phyloP scores from a whole-genome alignment of 768 basidiomycete genomes.

The Boletales sp. region DNA sequence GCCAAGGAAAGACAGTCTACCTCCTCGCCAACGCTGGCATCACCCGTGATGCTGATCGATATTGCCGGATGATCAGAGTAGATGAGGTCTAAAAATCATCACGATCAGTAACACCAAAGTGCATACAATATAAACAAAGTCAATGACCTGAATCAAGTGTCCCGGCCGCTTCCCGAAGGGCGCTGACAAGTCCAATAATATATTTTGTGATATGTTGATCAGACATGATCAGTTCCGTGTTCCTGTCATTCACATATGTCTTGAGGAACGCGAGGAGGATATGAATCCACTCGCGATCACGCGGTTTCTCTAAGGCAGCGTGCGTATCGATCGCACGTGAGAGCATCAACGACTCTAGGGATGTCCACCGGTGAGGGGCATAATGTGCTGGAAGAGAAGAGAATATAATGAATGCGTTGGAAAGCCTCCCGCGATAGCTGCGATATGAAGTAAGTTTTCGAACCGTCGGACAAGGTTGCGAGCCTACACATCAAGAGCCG shows the following conservation, averaged over 20 bases:
- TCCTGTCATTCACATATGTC: slow-evolving; percentile 55
- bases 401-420: slow-evolving; percentile 65
- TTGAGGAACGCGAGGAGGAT: slow-evolving; percentile 74
- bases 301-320: slow-evolving; percentile 48
- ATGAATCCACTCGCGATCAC: slow-evolving; percentile 78
- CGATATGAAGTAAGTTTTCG: slow-evolving; percentile 9
- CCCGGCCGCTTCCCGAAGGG: slow-evolving; percentile 46
- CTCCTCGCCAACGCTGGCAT: slow-evolving; percentile 50
- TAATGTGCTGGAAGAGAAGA: slow-evolving; percentile 84
- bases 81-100: slow-evolving; percentile 49
- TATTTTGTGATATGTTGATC: slow-evolving; percentile 50
- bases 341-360: slow-evolving; percentile 76
- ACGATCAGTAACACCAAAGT: slow-evolving; percentile 8
- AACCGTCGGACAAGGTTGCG: not conserved
- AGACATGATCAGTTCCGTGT: slow-evolving; percentile 50
- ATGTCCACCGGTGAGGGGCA: slow-evolving; percentile 76
- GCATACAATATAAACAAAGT: not conserved
- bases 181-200: slow-evolving; percentile 46
- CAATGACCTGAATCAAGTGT: slow-evolving; percentile 53
- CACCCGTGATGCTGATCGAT: slow-evolving; percentile 44
- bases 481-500: slow-evolving; percentile 86
- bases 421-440: slow-evolving; percentile 66
- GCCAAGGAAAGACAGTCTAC: slow-evolving; percentile 66
- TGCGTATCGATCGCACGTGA: slow-evolving; percentile 71
- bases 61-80: slow-evolving; percentile 70